Percentiles rank a stretch among this genome's conserved stretches.
Conservation (phyloP, 1,139 yeast species). For the Hansenula sp. region DNA sequence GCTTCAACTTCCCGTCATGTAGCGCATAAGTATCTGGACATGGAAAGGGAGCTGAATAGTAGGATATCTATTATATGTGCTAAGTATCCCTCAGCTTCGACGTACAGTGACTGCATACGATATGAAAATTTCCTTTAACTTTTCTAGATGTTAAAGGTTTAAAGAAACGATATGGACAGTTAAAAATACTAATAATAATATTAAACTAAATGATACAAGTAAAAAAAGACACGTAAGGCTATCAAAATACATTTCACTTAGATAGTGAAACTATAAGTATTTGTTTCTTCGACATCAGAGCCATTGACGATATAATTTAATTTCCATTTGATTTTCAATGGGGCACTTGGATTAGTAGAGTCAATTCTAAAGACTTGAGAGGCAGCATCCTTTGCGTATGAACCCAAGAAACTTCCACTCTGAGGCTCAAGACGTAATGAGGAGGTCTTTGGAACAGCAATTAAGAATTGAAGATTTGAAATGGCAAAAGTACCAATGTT, state of each 20-base stretch:
- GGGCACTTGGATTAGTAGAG: slow-evolving; percentile 36
- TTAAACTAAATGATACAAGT: too few species aligned
- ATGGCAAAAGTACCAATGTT: slow-evolving; percentile 44
- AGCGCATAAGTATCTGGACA: too few species aligned
- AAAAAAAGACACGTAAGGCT: not conserved
- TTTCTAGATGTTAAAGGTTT: too few species aligned
- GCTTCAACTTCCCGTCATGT: too few species aligned
- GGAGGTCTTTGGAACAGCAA: slow-evolving; percentile 81
- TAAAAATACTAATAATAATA: too few species aligned
- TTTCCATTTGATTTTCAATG: slow-evolving; percentile 81
- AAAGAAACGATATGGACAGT: too few species aligned
- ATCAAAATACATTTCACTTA: slow-evolving; percentile 11
- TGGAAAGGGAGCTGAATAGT: too few species aligned
- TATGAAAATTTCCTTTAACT: too few species aligned
- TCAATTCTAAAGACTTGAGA: slow-evolving; percentile 59
- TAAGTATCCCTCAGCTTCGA: too few species aligned
- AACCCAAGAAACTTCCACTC: slow-evolving; percentile 50
- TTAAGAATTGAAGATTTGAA: slow-evolving; percentile 56
- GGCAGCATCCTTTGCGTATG: slow-evolving; percentile 51
- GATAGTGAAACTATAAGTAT: slow-evolving; percentile 42
- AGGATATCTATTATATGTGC: too few species aligned
- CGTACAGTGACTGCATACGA: too few species aligned
- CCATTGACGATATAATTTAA: slow-evolving; percentile 53
- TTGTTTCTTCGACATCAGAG: slow-evolving; percentile 48
- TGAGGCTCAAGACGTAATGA: slow-evolving; percentile 68